Evolutionary conservation across 805 yeast genomes (phyloP), one percentile per base, ranked within the genome.

Genomic region (Kluyveromyces dobzhanskii): DNA sequence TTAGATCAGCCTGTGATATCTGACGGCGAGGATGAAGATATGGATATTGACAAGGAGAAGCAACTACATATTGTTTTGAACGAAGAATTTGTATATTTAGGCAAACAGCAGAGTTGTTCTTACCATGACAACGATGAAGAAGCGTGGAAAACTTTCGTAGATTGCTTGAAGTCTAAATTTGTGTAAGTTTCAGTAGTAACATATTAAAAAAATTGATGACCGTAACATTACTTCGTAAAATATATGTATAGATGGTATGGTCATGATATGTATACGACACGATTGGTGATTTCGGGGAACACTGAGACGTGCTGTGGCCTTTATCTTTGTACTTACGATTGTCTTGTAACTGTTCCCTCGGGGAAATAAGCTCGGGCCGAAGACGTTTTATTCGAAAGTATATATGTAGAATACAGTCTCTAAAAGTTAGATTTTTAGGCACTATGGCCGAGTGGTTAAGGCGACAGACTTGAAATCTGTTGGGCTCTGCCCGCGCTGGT

Each of bases 401-500:
- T n/a, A n/a, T n/a, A n/a, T n/a, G n/a, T n/a, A n/a, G n/a, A n/a
- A n/a, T n/a, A n/a, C n/a, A n/a, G n/a, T n/a, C n/a, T n/a, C n/a
- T n/a, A n/a, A n/a, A n/a, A n/a, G n/a, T n/a, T n/a, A 21, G 24
- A 27, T 7, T 18, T 26, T 41, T 32, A 30, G 68, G 55, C 62
- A 61, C 62, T 61, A 56, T 65, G 69, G 66, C 69, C 69, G 69
- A 65, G 68, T 63, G 68, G 68, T 64, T 65, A 65, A 65, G 68
- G 68, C 66, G 69, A 64, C 62, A 61, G 66, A 65, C 69, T 64
- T 66, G 69, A 65, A 63, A 65, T 63, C 67, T 59, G 62, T 62
- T 65, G 69, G 68, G 68, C 64, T 63, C 50, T 59, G 65, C 68
- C 69, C 67, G 69, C 69, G 69, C 69, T 59, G 68, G 69, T 65